Evolutionary conservation across 1,284 basidiomycete species (phyloP).

Genomic region (Melampsora americana): DNA sequence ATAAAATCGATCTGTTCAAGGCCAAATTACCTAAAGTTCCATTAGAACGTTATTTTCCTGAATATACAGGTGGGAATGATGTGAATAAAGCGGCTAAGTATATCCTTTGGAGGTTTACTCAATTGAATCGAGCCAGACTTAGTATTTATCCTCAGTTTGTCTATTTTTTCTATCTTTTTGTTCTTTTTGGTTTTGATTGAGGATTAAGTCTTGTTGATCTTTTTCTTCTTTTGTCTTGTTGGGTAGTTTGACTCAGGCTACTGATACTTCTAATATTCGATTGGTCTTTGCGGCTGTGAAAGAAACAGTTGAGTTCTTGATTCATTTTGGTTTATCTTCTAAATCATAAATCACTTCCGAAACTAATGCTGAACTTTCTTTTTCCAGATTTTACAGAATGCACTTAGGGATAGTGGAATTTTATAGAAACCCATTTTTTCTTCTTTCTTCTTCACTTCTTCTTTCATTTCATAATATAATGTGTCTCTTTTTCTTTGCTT

Average conservation of each 20-base stretch:
- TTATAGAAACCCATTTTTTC: conserved; percentile 53
- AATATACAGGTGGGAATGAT: conserved; percentile 88
- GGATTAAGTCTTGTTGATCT: background rate
- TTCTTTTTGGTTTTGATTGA: background rate
- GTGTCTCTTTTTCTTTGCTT: background rate
- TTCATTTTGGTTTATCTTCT: too few relatives aligned
- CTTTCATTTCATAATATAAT: background rate
- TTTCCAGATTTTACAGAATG: conserved; percentile 72
- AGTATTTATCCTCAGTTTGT: conserved; percentile 77
- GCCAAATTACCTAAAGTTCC: conserved; percentile 81
- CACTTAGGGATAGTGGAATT: conserved; percentile 76
- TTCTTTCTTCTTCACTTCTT: background rate
- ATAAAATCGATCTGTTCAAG: conserved; percentile 96
- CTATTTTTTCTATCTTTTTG: background rate
- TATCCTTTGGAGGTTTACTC: conserved; percentile 94
- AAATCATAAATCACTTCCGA: too few relatives aligned
- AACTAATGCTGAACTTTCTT: too few relatives aligned
- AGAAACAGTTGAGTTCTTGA: conserved; percentile 62
- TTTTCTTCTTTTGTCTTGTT: conserved; percentile 52
- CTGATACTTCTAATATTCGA: conserved; percentile 66
- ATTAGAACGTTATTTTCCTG: conserved; percentile 83
- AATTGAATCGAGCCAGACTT: conserved; percentile 80
- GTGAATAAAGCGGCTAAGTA: conserved; percentile 98
- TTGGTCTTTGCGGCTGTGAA: conserved; percentile 95
- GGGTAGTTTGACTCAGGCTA: conserved; percentile 60